Percentiles rank a stretch among this genome's conserved stretches.
phyloP scores from a whole-genome alignment of 2,329 filamentous ascomycete species.

The Calycina herbarum region DNA sequence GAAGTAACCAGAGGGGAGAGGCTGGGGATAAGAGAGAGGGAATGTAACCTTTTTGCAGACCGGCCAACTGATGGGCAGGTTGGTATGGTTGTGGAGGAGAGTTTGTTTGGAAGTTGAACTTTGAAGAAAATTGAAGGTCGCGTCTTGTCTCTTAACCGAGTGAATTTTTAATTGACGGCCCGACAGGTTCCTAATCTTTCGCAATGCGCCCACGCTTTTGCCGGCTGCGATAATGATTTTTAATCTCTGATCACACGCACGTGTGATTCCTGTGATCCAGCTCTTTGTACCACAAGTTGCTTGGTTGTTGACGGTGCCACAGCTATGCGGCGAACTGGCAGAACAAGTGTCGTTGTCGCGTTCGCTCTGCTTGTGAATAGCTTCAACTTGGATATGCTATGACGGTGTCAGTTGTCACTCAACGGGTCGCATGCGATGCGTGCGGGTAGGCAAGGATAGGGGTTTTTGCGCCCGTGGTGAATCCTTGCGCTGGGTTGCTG shows the following conservation, averaged over 20 bases:
- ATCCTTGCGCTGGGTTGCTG: slow-evolving; percentile 25
- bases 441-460: slow-evolving; percentile 32
- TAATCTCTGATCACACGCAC: slow-evolving; percentile 19
- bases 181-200: slow-evolving; percentile 10
- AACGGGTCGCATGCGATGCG: slow-evolving; percentile 4
- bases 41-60: not conserved
- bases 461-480: slow-evolving; percentile 21
- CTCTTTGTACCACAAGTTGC: not conserved
- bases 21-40: slow-evolving; percentile 21
- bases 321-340: not conserved
- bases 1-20: slow-evolving; percentile 17
- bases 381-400: slow-evolving; percentile 19
- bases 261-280: slow-evolving; percentile 22
- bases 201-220: slow-evolving; percentile 21
- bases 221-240: slow-evolving; percentile 17
- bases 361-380: slow-evolving; percentile 21
- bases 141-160: not conserved
- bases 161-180: slow-evolving; percentile 4
- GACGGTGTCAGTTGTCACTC: not conserved
- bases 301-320: slow-evolving; percentile 17
- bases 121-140: slow-evolving; percentile 12
- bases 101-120: not conserved
- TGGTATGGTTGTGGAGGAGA: not conserved
- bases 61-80: not conserved
- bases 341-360: not conserved